Percentiles rank a stretch among this genome's conserved stretches.
These are phyloP conservation scores for Aspergillus hiratsukae DNA, from an alignment of 2,329 filamentous ascomycete species.

Conservation along the genomic window DNA sequence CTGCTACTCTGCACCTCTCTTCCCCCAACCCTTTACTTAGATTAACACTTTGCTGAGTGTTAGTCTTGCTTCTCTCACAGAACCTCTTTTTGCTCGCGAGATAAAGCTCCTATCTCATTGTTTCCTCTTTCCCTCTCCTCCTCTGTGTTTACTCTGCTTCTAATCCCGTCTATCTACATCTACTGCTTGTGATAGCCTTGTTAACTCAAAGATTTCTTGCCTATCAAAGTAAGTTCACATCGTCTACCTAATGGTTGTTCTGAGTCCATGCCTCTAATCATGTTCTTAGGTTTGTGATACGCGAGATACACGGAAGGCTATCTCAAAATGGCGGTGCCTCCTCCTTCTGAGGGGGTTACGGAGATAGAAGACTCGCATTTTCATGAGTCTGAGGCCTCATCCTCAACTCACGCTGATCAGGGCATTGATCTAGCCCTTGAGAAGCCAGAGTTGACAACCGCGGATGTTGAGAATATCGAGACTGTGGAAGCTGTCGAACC, in stretches of 20 bases:
- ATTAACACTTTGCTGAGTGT: background rate
- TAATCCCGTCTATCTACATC: background rate
- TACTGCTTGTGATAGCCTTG: background rate
- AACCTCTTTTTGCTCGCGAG: background rate
- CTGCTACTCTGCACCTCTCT: background rate
- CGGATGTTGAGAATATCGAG: constrained; percentile 25
- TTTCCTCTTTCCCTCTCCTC: background rate
- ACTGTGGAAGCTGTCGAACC: too few species aligned
- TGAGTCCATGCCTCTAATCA: background rate
- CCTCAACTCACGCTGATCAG: constrained; percentile 27
- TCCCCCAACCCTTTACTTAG: background rate
- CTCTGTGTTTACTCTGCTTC: background rate
- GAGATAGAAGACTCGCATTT: constrained; percentile 20
- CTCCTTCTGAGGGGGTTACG: constrained; percentile 12
- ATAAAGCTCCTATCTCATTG: background rate
- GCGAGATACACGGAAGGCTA: background rate
- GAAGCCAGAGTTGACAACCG: constrained; percentile 16
- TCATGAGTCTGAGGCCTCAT: constrained; percentile 30
- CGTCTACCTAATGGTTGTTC: background rate
- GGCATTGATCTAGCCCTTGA: constrained; percentile 17
- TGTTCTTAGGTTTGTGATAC: background rate
- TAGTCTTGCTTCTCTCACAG: background rate
- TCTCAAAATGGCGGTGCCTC: constrained; percentile 16
- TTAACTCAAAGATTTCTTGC: background rate
- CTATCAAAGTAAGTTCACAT: background rate